Conservation (phyloP, 371 early-diverging fungal genomes). For the Mortierella sp. region DNA sequence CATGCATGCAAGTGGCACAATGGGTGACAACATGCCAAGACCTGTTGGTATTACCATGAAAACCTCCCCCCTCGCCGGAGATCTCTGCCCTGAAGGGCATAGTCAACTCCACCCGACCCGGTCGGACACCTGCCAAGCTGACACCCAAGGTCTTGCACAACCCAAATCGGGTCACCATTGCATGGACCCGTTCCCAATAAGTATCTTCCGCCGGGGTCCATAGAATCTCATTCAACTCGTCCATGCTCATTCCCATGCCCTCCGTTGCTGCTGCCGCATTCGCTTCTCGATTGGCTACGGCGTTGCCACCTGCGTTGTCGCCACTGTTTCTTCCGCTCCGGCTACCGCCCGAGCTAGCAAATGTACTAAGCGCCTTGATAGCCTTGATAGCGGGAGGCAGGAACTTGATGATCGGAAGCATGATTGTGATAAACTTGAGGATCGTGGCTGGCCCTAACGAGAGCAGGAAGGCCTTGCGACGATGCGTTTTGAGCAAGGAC, state of each 20-base stretch:
- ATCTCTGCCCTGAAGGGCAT: slow-evolving; percentile 50
- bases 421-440: slow-evolving; percentile 43
- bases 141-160: slow-evolving; percentile 38
- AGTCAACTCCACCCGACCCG: slow-evolving; percentile 45
- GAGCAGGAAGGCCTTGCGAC: slow-evolving; percentile 44
- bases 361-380: slow-evolving; percentile 24
- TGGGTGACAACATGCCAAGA: too few species aligned
- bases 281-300: slow-evolving; percentile 20
- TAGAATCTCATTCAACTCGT: slow-evolving; percentile 39
- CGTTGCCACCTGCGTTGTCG: slow-evolving; percentile 14
- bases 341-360: slow-evolving; percentile 6
- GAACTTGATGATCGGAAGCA: slow-evolving; percentile 44
- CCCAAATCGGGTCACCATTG: slow-evolving; percentile 41
- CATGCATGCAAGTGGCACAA: background rate
- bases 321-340: slow-evolving; percentile 1
- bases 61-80: slow-evolving; percentile 48
- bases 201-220: slow-evolving; percentile 49
- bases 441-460: slow-evolving; percentile 42
- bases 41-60: slow-evolving; percentile 51
- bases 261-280: slow-evolving; percentile 24
- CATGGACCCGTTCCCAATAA: slow-evolving; percentile 52
- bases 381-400: slow-evolving; percentile 42
- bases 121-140: slow-evolving; percentile 34
- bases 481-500: slow-evolving; percentile 50
- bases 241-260: slow-evolving; percentile 42